phyloP scores from a whole-genome alignment of 768 basidiomycete species.

The Amyloporia xantha region DNA sequence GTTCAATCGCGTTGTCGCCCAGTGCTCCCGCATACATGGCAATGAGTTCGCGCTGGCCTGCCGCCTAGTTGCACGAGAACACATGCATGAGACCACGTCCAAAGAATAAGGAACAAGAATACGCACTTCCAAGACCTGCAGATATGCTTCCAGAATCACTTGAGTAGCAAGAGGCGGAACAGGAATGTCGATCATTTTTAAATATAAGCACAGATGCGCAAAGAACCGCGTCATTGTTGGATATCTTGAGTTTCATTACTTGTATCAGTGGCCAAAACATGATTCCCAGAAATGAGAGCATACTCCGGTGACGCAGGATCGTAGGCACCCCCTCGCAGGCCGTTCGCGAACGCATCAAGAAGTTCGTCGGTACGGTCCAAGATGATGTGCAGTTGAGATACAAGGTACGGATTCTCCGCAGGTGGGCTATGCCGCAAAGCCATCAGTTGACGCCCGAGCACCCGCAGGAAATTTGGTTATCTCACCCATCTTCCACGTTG shows the following conservation, averaged over 20 bases:
- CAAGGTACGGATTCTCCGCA: conserved; percentile 72
- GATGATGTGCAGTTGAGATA: conserved; percentile 76
- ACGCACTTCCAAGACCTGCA: conserved; percentile 77
- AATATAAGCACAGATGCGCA: conserved; percentile 85
- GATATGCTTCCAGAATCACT: conserved; percentile 80
- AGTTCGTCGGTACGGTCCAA: conserved; percentile 61
- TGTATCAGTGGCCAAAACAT: too few species aligned
- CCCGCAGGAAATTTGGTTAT: conserved; percentile 1
- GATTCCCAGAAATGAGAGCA: conserved; percentile 22
- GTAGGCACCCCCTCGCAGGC: conserved; percentile 47
- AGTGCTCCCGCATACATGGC: conserved; percentile 91
- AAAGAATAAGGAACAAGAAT: too few species aligned
- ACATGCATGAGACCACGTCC: too few species aligned
- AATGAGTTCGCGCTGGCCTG: conserved; percentile 79
- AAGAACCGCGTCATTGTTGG: conserved; percentile 81
- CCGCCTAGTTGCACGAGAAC: conserved; percentile 35
- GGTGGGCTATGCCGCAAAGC: conserved; percentile 38
- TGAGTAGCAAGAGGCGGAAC: conserved; percentile 74
- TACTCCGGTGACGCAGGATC: conserved; percentile 49
- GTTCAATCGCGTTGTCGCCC: conserved; percentile 85
- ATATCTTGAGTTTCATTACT: conserved; percentile 56
- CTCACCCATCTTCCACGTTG: conserved; percentile 59
- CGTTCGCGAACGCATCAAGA: conserved; percentile 60
- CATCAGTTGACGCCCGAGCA: neutral
- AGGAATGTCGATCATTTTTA: conserved; percentile 72